Base-by-base conservation (phyloP, 1,284 basidiomycete species). In the Amylostereum areolatum region DNA sequence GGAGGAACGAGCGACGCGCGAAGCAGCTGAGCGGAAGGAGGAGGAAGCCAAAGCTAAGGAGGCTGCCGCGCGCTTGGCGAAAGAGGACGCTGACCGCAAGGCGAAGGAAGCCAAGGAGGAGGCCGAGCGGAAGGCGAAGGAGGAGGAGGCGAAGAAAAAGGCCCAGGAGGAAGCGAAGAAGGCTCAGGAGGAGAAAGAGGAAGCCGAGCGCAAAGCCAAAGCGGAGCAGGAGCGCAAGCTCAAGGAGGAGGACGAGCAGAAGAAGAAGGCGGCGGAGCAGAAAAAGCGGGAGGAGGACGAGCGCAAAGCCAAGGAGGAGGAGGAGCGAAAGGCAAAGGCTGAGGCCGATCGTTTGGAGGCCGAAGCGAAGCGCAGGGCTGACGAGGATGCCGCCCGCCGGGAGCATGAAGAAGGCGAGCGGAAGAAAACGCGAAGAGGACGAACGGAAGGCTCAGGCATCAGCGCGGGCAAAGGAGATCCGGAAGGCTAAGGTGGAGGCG, bases 281-380 rank as follows among this genome's bases (percentile, higher is more conserved):
- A 44, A 43, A 0, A 30, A 42, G 30, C 11, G 29, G 7, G 43
- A 18, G n/a, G 37, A 39, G 37, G 37, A 12, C 27, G 37, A 39
- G 27, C 37, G 37, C 37, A 39, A 39, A 35, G 12, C 43, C 48
- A 50, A 48, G 18, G 46, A 33, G 11, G 48, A 46, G 18, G 35
- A 32, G n/a, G 32, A 33, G 43, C 48, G 30, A 12, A 46, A 10
- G 8, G 37, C 31, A 6, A 43, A 43, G 31, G 49, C 28, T 29
- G 32, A 40, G 31, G 43, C 29, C 34, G 41, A 27, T 7, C 41
- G 41, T 29, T n/a, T n/a, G n/a, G 28, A 43, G 27, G 41, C 28
- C 25, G 41, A 43, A 28, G 41, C 27, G n/a, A 28, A 24, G 25
- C 41, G 41, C 25, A 27, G n/a, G n/a, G n/a, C n/a, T n/a, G n/a